Conservation (phyloP, 2,329 filamentous ascomycete species). For the Graphilbum fragrans region DNA sequence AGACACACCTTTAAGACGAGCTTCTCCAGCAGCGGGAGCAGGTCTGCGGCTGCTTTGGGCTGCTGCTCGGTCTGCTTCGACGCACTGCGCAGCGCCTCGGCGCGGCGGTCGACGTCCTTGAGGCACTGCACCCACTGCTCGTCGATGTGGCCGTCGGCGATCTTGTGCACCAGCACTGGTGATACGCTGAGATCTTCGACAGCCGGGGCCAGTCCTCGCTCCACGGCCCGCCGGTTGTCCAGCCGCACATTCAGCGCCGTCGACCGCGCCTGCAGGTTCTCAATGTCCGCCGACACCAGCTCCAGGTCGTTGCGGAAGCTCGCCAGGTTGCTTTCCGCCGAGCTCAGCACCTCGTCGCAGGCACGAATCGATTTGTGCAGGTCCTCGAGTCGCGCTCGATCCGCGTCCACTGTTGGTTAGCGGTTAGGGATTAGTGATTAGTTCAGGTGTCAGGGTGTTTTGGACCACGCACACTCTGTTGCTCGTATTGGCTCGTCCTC, state of each 20-base stretch:
- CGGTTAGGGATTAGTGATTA: no score
- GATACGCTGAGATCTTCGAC: conserved; percentile 89
- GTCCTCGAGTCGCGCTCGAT: conserved; percentile 78
- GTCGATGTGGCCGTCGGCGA: conserved; percentile 81
- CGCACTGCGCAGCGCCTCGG: conserved; percentile 48
- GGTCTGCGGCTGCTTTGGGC: conserved; percentile 46
- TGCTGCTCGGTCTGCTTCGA: not conserved
- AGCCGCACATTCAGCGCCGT: conserved; percentile 70
- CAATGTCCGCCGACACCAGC: conserved; percentile 86
- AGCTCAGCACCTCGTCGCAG: conserved; percentile 87
- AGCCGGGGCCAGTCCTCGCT: conserved; percentile 74
- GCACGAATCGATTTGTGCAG: conserved; percentile 79
- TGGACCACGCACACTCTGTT: conserved; percentile 50
- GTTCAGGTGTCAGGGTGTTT: no score
- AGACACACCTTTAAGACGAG: conserved; percentile 62
- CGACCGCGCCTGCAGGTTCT: conserved; percentile 80
- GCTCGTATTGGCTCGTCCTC: conserved; percentile 40
- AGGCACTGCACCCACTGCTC: conserved; percentile 78
- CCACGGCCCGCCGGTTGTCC: conserved; percentile 80
- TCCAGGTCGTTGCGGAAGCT: conserved; percentile 91
- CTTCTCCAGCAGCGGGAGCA: conserved; percentile 75
- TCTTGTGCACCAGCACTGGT: conserved; percentile 70
- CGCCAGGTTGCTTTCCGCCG: conserved; percentile 83
- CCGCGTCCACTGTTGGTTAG: conserved; percentile 64
- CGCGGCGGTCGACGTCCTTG: conserved; percentile 71